Evolutionary conservation across 2,329 filamentous ascomycete species (phyloP), one percentile per base, ranked within the genome.

Genomic region (Colletotrichum lupini): DNA sequence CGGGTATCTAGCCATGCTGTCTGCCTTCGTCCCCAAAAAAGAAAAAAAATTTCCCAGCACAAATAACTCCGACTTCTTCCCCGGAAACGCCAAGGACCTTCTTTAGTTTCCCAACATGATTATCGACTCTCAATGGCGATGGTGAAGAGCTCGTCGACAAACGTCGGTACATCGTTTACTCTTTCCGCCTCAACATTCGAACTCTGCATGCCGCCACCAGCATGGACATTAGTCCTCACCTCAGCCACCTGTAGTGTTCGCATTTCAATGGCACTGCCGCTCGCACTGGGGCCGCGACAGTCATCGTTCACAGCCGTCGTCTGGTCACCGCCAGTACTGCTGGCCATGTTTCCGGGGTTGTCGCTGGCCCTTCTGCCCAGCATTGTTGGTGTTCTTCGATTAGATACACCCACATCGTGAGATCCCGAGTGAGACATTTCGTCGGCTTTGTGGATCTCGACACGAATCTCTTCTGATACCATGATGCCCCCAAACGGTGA

Each of bases 381-480:
- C 56, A 67, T 42, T n/a, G 67, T 56, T 63, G 73, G 63, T 35
- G 53, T 58, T 24, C 49, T 52, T 28, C 52, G 63, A 37, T 55
- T 63, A 28, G 77, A 75, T 19, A 79, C 78, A 9, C 75, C 75
- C 32, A 78, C 52, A 28, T 80, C 78, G 0, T 77, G 77, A 1
- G 59, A 49, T 12, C 32, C 49, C 24, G 55, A n/a, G 7, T 55
- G 53, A 19, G 59, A 52, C 12, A 59, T 37, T 42, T 73, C 74
- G 7, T 69, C 71, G 2, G 75, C 75, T 26, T 81, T 78, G 32
- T 82, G 80, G 7, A 81, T 82, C 60, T 90, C 86, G n/a, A 92
- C 86, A 8, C 86, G 87, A 68, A 92, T 87, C 76, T 92, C 89
- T 74, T 90, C 88, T 28, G 88, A 89, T 7, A 92, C 87, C 83